phyloP scores from a whole-genome alignment of 148 eudicot genomes.

The Talinum fruticosum region DNA sequence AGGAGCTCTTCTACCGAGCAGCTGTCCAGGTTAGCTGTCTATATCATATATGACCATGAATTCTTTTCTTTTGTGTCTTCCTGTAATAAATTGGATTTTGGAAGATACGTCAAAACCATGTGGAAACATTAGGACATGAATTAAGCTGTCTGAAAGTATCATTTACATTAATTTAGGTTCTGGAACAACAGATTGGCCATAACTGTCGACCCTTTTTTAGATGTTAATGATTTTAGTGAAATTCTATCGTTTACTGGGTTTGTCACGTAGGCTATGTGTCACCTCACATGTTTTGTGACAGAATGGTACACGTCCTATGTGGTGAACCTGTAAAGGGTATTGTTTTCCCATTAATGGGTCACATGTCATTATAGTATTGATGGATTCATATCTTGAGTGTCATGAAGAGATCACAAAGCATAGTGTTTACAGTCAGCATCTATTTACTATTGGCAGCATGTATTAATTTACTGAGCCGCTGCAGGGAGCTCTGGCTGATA shows the following conservation, averaged over 20 bases:
- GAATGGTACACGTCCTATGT: too few species aligned
- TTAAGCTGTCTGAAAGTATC: too few species aligned
- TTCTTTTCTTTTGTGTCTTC: not conserved
- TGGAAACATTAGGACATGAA: not conserved
- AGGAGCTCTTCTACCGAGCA: constrained; percentile 97
- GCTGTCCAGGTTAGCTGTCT: constrained; percentile 76
- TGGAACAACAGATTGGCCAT: too few species aligned
- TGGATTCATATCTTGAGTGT: too few species aligned
- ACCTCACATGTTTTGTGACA: not conserved
- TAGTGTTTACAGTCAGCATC: not conserved
- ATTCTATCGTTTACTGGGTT: not conserved
- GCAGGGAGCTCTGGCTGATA: constrained; percentile 89
- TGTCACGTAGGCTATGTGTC: not conserved
- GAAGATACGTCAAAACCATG: not conserved
- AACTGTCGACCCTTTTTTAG: too few species aligned
- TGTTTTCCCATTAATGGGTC: not conserved
- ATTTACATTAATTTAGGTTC: too few species aligned
- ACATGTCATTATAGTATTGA: not conserved
- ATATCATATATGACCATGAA: not conserved
- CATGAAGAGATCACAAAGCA: not conserved
- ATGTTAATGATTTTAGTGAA: not conserved
- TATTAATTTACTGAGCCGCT: not conserved
- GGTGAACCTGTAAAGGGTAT: not conserved
- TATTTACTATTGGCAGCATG: not conserved
- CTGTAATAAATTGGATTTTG: not conserved